Evolutionary conservation across 1,284 basidiomycete species (phyloP), one percentile per base, ranked within the genome.

Genomic region (Cryptococcus sp.): DNA sequence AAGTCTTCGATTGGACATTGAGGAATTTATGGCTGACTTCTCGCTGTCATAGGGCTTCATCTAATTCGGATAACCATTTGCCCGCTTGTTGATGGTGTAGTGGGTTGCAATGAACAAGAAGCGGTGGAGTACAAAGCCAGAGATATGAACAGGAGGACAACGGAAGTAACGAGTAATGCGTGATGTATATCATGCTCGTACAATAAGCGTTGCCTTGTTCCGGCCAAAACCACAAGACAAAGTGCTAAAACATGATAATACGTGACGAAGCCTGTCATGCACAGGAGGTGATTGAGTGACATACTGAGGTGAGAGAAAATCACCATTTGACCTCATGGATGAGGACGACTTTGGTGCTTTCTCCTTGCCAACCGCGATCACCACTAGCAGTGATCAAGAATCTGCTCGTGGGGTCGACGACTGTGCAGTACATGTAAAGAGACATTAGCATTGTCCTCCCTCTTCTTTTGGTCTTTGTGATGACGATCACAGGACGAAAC

Each of bases 341-440:
- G 72, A 94, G 87, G 16, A 96, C 88, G 16, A 89, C 92, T 65
- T 85, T 84, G 16, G 93, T 94, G 43, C 88, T 88, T 64, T 93
- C 89, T 39, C 91, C 93, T 72, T 90, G 87, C 91, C 93, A 97
- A 45, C 94, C 95, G 53, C 95, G 84, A 74, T 95, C 94, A 43
- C 95, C 95, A 63, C 91, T 93, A 7, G 93, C 90, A 68, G 89
- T 91, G 58, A 95, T 85, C 68, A 99, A 82, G 78, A 94, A 98
- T 55, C 87, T 82, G 23, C 85, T 87, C 3, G 87, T 88, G 34
- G 88, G 84, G 80, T 98, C 95, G 48, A 98, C 83, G 61, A 94
- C 93, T 96, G 70, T 15, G 34, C 15, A n/a, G 15, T 13, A 8
- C 7, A 8, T 5, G 8, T 4, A 46, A 46, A 19, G 25, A 6